phyloP scores from a whole-genome alignment of 441 rosid species.

The Adansonia rubrostipa region DNA sequence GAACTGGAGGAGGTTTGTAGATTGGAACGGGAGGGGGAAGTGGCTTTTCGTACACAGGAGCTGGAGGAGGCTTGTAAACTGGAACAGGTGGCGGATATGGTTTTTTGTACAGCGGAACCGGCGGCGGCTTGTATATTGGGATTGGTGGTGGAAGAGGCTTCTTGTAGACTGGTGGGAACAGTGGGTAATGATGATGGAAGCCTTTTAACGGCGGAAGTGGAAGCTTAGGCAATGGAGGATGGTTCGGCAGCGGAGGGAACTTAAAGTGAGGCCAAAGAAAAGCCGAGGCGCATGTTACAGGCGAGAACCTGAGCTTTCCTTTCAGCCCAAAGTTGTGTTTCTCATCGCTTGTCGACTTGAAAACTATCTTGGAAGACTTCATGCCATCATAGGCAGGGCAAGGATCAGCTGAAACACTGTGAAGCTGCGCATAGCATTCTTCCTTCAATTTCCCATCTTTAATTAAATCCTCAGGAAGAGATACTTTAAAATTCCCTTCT shows the following conservation, averaged over 20 bases:
- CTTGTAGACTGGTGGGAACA: conserved; percentile 25
- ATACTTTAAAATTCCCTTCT: conserved; percentile 67
- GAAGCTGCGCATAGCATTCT: conserved; percentile 88
- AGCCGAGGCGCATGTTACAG: conserved; percentile 63
- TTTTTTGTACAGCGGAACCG: not conserved
- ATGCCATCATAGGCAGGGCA: conserved; percentile 61
- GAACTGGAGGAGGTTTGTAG: too few species aligned
- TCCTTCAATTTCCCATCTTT: conserved; percentile 59
- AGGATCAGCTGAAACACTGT: conserved; percentile 58
- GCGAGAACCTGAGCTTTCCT: conserved; percentile 65
- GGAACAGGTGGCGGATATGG: conserved; percentile 39
- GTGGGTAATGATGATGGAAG: conserved; percentile 23
- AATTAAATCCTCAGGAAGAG: conserved; percentile 55
- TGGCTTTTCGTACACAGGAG: conserved; percentile 29
- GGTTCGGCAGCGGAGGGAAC: conserved; percentile 47
- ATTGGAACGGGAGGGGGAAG: conserved; percentile 42
- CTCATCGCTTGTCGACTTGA: conserved; percentile 40
- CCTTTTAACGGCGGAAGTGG: conserved; percentile 16
- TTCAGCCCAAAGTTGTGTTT: conserved; percentile 58
- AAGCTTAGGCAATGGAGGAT: conserved; percentile 32
- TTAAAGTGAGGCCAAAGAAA: conserved; percentile 58
- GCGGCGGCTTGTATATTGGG: not conserved
- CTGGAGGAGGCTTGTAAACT: conserved; percentile 34
- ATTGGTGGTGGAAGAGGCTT: conserved; percentile 44
- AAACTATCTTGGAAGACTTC: conserved; percentile 59